Evolutionary conservation across 257 asterid species (phyloP).

Genomic region (Solanum corneliomulleri): DNA sequence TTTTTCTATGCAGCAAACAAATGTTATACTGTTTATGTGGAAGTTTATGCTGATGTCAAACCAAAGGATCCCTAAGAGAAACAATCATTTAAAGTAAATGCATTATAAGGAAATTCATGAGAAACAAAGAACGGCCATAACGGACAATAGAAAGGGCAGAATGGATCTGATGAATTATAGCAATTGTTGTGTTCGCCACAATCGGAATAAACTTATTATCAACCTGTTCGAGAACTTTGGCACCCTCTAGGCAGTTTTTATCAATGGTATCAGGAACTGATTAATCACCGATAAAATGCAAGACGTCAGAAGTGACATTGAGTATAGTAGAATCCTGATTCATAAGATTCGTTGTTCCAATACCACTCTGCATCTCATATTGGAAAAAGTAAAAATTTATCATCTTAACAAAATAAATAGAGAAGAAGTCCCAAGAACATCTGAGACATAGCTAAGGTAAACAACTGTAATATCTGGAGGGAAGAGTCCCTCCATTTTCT

Average conservation of each 20-base stretch:
- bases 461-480: slow-evolving; percentile 6
- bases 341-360: slow-evolving; percentile 7
- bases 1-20: background rate
- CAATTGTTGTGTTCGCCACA: slow-evolving; percentile 62
- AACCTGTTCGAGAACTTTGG: too few relatives aligned
- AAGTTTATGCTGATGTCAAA: background rate
- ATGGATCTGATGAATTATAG: slow-evolving; percentile 73
- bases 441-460: too few relatives aligned
- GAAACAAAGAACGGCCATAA: too few relatives aligned
- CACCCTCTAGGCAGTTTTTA: too few relatives aligned
- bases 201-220: slow-evolving; percentile 81
- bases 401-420: slow-evolving; percentile 1
- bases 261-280: too few relatives aligned
- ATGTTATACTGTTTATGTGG: background rate
- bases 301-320: slow-evolving; percentile 7
- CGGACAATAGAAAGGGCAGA: background rate
- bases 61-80: background rate
- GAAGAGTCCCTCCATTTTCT: slow-evolving; percentile 39
- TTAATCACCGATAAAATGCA: too few relatives aligned
- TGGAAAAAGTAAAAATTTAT: slow-evolving; percentile 2
- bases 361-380: slow-evolving; percentile 24
- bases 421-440: background rate
- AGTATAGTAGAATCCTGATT: slow-evolving; percentile 40
- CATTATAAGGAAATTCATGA: too few relatives aligned
- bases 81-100: background rate